These are phyloP conservation scores for Spathaspora passalidarum DNA, from an alignment of 805 yeast species.

Conservation along the genomic window DNA sequence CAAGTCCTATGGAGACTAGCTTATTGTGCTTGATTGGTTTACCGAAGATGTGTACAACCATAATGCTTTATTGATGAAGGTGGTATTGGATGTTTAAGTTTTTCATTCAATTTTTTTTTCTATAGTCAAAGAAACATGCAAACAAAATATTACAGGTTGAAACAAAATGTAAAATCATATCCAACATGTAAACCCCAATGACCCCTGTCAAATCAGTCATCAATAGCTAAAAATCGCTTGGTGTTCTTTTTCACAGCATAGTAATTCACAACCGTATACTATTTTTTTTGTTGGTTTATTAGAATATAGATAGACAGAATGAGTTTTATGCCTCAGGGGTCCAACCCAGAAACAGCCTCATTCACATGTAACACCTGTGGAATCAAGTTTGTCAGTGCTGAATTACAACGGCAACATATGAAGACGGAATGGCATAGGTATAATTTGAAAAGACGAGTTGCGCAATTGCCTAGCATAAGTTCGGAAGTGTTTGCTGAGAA, in stretches of 20 bases:
- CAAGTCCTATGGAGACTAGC: constrained; percentile 56
- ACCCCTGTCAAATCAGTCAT: background rate
- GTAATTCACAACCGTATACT: background rate
- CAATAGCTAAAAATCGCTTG: background rate
- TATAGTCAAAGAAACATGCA: background rate
- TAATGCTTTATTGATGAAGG: constrained; percentile 9
- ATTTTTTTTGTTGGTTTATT: too few species aligned
- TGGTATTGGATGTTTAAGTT: background rate
- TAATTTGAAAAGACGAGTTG: constrained; percentile 43
- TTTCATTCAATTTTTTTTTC: constrained; percentile 1
- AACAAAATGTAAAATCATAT: background rate
- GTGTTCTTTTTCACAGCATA: background rate
- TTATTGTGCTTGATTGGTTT: constrained; percentile 42
- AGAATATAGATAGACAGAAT: constrained; percentile 2
- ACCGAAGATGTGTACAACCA: constrained; percentile 47
- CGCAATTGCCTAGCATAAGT: constrained; percentile 65
- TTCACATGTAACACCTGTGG: constrained; percentile 42
- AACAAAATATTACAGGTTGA: background rate
- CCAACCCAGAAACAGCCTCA: constrained; percentile 21
- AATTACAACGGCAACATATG: constrained; percentile 41
- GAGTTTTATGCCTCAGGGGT: constrained; percentile 21
- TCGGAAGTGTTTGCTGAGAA: constrained; percentile 71
- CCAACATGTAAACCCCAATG: background rate
- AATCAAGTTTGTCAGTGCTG: constrained; percentile 35
- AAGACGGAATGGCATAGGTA: constrained; percentile 46